Conservation (phyloP, 768 basidiomycete species). For the Leccinum fibrillosum region DNA sequence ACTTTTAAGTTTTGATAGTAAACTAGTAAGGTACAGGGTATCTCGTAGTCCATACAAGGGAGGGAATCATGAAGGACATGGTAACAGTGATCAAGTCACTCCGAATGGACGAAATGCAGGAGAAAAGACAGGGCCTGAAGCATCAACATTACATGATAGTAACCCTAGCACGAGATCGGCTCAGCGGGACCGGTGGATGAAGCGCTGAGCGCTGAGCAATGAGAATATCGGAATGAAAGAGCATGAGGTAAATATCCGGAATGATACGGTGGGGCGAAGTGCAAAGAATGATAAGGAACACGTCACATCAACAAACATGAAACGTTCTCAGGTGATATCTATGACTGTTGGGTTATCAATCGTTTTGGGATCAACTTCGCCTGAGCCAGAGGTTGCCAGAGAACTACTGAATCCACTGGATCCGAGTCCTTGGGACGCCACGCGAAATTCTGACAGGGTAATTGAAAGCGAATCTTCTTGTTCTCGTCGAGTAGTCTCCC, state of each 20-base stretch:
- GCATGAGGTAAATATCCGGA: too few species aligned
- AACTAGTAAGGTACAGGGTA: too few species aligned
- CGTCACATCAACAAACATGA: background rate
- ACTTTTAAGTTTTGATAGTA: too few species aligned
- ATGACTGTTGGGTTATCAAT: background rate
- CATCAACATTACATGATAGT: background rate
- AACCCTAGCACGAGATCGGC: too few species aligned
- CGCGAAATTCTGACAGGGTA: conserved; percentile 12
- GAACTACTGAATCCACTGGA: conserved; percentile 1
- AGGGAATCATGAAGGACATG: background rate
- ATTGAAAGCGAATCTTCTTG: background rate
- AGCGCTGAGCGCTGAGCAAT: too few species aligned
- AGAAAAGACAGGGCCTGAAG: background rate
- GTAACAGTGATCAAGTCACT: background rate
- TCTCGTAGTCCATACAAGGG: too few species aligned
- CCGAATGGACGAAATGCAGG: too few species aligned
- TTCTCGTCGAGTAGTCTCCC: conserved; percentile 14
- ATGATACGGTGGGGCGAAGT: too few species aligned
- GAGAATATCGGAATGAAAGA: too few species aligned
- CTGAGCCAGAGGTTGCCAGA: background rate
- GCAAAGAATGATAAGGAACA: too few species aligned
- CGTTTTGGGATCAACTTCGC: background rate
- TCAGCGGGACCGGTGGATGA: too few species aligned
- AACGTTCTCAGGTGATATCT: background rate
- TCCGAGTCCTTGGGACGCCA: background rate